Evolutionary conservation across 805 yeast species (phyloP).

Genomic region (Candida pseudoglaebosa): DNA sequence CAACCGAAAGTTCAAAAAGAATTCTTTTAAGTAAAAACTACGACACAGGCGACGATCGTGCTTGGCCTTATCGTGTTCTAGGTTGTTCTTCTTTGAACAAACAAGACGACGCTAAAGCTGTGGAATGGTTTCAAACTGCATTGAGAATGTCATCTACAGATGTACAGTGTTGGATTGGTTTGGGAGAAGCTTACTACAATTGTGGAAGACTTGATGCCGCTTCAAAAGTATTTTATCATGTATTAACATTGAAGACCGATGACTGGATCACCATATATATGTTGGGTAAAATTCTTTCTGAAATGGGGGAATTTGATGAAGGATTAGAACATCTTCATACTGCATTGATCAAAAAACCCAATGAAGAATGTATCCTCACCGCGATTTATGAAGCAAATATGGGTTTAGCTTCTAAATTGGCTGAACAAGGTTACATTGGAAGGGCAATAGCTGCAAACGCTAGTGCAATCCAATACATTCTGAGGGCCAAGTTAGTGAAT

Average conservation of each 20-base stretch:
- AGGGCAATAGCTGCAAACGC: constrained; percentile 52
- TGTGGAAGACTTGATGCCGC: constrained; percentile 89
- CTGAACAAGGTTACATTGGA: constrained; percentile 60
- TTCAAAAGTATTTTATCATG: constrained; percentile 70
- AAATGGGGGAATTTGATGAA: constrained; percentile 60
- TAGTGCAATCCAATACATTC: constrained; percentile 43
- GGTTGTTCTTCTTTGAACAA: constrained; percentile 74
- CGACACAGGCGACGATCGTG: constrained; percentile 28
- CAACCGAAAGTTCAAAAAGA: constrained; percentile 57
- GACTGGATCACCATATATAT: constrained; percentile 65
- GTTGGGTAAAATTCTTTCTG: constrained; percentile 61
- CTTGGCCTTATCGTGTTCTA: constrained; percentile 89
- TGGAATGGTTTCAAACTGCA: constrained; percentile 86
- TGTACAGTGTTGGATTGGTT: constrained; percentile 82
- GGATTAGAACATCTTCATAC: constrained; percentile 48
- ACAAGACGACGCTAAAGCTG: constrained; percentile 73
- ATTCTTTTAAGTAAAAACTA: constrained; percentile 30
- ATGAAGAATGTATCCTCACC: constrained; percentile 45
- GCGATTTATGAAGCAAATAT: constrained; percentile 57
- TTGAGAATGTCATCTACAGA: constrained; percentile 66
- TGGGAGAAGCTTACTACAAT: constrained; percentile 91
- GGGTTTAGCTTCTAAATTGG: constrained; percentile 48
- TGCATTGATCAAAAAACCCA: constrained; percentile 41
- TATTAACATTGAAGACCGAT: constrained; percentile 40
- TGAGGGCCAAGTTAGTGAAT: constrained; percentile 33